A percentile compares a stretch with the other conserved stretches of the same genome.
Evolutionary conservation across 106 monocot species (phyloP).

Genomic region (Vanilla planifolia): DNA sequence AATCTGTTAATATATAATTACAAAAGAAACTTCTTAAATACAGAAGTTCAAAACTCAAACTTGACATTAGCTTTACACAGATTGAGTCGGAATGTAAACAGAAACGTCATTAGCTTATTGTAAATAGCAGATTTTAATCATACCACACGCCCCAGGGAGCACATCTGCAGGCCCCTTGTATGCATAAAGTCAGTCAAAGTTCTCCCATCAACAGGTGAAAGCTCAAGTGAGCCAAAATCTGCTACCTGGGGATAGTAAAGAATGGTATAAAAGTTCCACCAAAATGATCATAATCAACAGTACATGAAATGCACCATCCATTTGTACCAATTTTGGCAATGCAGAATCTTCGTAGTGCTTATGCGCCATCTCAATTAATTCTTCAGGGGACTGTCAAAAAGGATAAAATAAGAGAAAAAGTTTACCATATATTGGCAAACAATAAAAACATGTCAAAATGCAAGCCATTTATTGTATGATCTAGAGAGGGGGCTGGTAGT

Average conservation of each 20-base stretch:
- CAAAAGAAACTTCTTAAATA: too few relatives aligned
- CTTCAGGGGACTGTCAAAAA: slow-evolving; percentile 69
- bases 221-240: slow-evolving; percentile 95
- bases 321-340: slow-evolving; percentile 76
- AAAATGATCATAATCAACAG: background rate
- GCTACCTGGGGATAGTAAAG: slow-evolving; percentile 49
- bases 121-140: background rate
- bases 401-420: background rate
- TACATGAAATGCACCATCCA: background rate
- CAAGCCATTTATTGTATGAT: too few relatives aligned
- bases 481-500: too few relatives aligned
- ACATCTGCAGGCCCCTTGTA: slow-evolving; percentile 90
- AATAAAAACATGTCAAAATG: background rate
- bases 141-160: slow-evolving; percentile 86
- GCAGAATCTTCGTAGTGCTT: slow-evolving; percentile 82
- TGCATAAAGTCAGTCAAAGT: slow-evolving; percentile 99
- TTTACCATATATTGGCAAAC: background rate
- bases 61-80: too few relatives aligned
- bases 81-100: too few relatives aligned
- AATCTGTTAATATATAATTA: slow-evolving; percentile 38
- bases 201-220: slow-evolving; percentile 96
- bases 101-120: background rate
- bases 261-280: background rate
- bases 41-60: too few relatives aligned
- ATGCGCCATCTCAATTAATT: slow-evolving; percentile 84